Evolutionary conservation across 2,329 filamentous ascomycete species (phyloP).

Genomic region (Rutstroemia sp.): DNA sequence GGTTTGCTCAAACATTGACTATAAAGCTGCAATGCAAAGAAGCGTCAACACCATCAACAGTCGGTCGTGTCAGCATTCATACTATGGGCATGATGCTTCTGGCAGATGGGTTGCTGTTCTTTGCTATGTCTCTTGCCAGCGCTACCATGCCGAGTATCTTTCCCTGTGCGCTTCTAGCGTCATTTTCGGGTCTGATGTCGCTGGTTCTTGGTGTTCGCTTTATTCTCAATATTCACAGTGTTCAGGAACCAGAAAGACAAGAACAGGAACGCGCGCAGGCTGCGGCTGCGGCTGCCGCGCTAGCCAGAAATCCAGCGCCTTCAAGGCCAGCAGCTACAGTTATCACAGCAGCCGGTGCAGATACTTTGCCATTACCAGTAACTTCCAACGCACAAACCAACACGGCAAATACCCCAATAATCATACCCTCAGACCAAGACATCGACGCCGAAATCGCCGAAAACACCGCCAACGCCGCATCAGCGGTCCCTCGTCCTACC

Average conservation of each 20-base stretch:
- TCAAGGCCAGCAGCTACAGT: slow-evolving; percentile 13
- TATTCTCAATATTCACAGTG: slow-evolving; percentile 50
- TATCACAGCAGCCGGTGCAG: slow-evolving; percentile 21
- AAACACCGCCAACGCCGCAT: slow-evolving; percentile 25
- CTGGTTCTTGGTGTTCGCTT: slow-evolving; percentile 52
- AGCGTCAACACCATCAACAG: slow-evolving; percentile 58
- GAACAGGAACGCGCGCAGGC: slow-evolving; percentile 25
- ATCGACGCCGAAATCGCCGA: slow-evolving; percentile 52
- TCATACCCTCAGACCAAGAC: slow-evolving; percentile 57
- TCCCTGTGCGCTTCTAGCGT: slow-evolving; percentile 48
- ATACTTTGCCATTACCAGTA: slow-evolving; percentile 12
- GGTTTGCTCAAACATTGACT: slow-evolving; percentile 54
- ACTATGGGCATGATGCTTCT: slow-evolving; percentile 55
- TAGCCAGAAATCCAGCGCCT: slow-evolving; percentile 20
- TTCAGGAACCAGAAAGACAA: slow-evolving; percentile 51
- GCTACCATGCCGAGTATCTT: slow-evolving; percentile 47
- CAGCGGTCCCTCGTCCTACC: slow-evolving; percentile 17
- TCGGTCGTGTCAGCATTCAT: slow-evolving; percentile 58
- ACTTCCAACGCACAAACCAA: neutral
- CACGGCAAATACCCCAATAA: slow-evolving; percentile 37
- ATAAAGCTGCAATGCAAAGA: slow-evolving; percentile 59
- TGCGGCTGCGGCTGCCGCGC: slow-evolving; percentile 22
- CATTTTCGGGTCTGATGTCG: slow-evolving; percentile 46
- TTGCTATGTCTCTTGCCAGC: slow-evolving; percentile 47
- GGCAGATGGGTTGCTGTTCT: slow-evolving; percentile 53